Conservation (phyloP, 2,329 filamentous ascomycete genomes). For the Colletotrichum magnum region DNA sequence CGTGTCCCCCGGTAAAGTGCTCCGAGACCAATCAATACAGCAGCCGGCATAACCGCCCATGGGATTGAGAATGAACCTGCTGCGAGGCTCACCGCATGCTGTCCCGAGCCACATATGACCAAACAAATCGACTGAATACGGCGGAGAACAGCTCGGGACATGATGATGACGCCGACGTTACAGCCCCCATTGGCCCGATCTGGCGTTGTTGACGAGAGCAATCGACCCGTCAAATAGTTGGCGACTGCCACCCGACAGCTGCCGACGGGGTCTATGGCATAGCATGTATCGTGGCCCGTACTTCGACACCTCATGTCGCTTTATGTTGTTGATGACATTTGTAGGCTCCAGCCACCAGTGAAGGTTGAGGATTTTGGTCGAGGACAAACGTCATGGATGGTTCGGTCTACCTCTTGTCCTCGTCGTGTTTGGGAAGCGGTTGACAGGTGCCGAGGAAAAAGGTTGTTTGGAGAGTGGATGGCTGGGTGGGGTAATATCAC, state of each 20-base stretch:
- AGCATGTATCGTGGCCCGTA: no score
- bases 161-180: background rate
- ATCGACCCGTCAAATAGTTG: constrained; percentile 6
- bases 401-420: background rate
- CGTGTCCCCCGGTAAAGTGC: constrained; percentile 4
- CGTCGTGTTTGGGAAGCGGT: background rate
- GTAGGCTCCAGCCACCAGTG: background rate
- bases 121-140: background rate
- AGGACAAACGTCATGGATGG: background rate
- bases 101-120: background rate
- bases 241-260: background rate
- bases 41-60: background rate
- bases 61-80: background rate
- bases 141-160: background rate
- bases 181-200: background rate
- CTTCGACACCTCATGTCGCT: background rate
- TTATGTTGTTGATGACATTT: background rate
- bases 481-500: background rate
- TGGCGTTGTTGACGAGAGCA: background rate
- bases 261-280: no score
- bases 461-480: background rate
- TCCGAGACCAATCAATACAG: constrained; percentile 12
- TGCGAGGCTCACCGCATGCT: background rate
- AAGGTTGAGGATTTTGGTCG: background rate
- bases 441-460: constrained; percentile 6